Percentiles rank a stretch among this genome's conserved stretches.
phyloP scores from a whole-genome alignment of 1,139 yeast species.

The Candida smagusa region DNA sequence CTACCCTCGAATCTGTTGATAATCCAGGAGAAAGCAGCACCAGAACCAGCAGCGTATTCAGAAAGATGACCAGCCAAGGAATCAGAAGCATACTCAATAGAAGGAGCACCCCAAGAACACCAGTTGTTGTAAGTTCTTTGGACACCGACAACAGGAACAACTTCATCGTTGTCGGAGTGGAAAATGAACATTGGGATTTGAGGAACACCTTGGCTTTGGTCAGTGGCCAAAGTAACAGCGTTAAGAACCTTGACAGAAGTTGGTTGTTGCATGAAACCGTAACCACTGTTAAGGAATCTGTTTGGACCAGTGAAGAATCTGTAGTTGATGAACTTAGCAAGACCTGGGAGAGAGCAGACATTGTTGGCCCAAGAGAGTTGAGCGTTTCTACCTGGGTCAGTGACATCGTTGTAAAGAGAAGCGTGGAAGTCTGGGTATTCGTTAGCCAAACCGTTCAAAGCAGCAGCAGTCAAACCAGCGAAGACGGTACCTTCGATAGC shows the following conservation, averaged over 20 bases:
- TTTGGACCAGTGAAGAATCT: slow-evolving; percentile 17
- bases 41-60: slow-evolving; percentile 14
- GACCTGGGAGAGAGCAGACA: slow-evolving; percentile 6
- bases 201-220: slow-evolving; percentile 21
- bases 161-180: slow-evolving; percentile 28
- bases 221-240: slow-evolving; percentile 20
- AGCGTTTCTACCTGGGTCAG: slow-evolving; percentile 1
- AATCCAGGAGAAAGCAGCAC: slow-evolving; percentile 18
- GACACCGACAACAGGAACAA: slow-evolving; percentile 26
- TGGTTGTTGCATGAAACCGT: slow-evolving; percentile 17
- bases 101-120: slow-evolving; percentile 26
- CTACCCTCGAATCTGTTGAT: slow-evolving; percentile 17
- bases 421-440: slow-evolving; percentile 23
- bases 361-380: slow-evolving; percentile 4
- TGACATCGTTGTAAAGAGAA: slow-evolving; percentile 5
- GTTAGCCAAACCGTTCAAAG: slow-evolving; percentile 23
- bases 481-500: slow-evolving; percentile 22
- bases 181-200: slow-evolving; percentile 32
- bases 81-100: slow-evolving; percentile 8
- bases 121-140: slow-evolving; percentile 25
- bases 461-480: slow-evolving; percentile 26
- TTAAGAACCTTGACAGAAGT: slow-evolving; percentile 13
- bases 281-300: slow-evolving; percentile 12
- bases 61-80: slow-evolving; percentile 9
- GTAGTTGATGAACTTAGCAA: slow-evolving; percentile 10